Base-by-base conservation (phyloP, 257 asterid genomes). In the Nicotiana benthamiana region DNA sequence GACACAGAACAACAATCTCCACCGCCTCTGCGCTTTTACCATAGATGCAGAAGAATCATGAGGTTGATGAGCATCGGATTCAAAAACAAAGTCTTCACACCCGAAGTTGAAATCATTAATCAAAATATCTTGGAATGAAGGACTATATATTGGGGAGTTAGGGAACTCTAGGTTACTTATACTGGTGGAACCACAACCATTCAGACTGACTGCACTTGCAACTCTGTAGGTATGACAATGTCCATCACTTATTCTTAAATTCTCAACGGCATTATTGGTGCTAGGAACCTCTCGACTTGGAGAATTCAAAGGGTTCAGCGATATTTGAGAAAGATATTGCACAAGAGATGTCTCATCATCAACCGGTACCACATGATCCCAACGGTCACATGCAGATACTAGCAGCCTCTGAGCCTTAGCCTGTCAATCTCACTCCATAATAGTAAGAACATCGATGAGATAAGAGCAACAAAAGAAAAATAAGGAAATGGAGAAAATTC, bases 301-400 rank as follows among this genome's bases (percentile, higher is more conserved):
- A 64, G 63, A 66, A 36, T 68, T 26, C 3, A 54, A 65, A 22
- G 64, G 62, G 4, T 54, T 30, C 10, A 24, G 30, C 27, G 43
- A 53, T 24, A 56, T 30, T 16, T 75, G 75, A 32, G 75, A n/a
- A 9, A 83, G 3, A 81, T 81, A 74, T 15, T 81, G 78, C 22
- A 64, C 59, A 48, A 86, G 79, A 26, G 85, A 83, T 10, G 83
- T 40, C 80, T 77, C 80, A 68, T 84, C 87, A n/a, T 83, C 85
- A 36, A 83, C 76, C n/a, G 56, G 10, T 68, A 13, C 26, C 1
- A 82, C 84, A 77, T 66, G 64, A 1, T 22, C 66, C 91, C 87
- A 85, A 80, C 87, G 70, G 10, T 67, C 17, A 60, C 75, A 84
- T 18, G 93, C 93, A 84, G 88, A 82, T 79, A 57, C 62, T 53